Evolutionary conservation across 1,284 basidiomycete genomes (phyloP).

Genomic region (Leccinum pachyderme): DNA sequence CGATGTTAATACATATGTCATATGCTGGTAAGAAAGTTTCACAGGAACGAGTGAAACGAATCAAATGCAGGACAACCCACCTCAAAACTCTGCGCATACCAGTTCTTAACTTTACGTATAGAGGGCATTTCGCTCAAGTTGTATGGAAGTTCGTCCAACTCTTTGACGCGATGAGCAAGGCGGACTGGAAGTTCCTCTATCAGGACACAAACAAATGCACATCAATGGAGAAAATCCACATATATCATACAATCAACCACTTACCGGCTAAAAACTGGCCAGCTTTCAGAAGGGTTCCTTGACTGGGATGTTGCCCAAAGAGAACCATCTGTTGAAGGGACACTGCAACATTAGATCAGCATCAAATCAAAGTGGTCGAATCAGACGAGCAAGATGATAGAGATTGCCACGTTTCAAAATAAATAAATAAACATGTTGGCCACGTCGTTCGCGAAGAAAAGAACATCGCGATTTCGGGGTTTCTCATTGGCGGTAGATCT

Average conservation of each 20-base stretch:
- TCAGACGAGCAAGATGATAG: neutral
- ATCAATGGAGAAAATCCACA: neutral
- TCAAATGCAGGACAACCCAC: conserved; percentile 40
- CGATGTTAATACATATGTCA: neutral
- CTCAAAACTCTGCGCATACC: conserved; percentile 99
- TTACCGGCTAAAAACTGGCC: conserved; percentile 27
- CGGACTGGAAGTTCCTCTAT: conserved; percentile 78
- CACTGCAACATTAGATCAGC: conserved; percentile 13
- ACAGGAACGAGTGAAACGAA: neutral
- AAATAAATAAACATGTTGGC: neutral
- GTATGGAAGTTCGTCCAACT: conserved; percentile 92
- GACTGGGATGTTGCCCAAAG: conserved; percentile 31
- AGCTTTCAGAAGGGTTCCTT: conserved; percentile 30
- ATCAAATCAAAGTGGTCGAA: neutral
- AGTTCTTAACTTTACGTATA: conserved; percentile 95
- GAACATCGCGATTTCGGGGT: neutral
- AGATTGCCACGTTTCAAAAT: neutral
- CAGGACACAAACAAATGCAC: neutral
- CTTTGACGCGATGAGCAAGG: conserved; percentile 92
- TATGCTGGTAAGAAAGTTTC: neutral
- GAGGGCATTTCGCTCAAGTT: conserved; percentile 89
- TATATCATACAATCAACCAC: neutral
- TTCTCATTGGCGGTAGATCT: neutral
- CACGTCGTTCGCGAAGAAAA: neutral
- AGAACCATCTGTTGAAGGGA: conserved; percentile 31